These are phyloP conservation scores for Xylariaceae sp. DNA, from an alignment of 2,329 filamentous ascomycete species.

Conservation along the genomic window DNA sequence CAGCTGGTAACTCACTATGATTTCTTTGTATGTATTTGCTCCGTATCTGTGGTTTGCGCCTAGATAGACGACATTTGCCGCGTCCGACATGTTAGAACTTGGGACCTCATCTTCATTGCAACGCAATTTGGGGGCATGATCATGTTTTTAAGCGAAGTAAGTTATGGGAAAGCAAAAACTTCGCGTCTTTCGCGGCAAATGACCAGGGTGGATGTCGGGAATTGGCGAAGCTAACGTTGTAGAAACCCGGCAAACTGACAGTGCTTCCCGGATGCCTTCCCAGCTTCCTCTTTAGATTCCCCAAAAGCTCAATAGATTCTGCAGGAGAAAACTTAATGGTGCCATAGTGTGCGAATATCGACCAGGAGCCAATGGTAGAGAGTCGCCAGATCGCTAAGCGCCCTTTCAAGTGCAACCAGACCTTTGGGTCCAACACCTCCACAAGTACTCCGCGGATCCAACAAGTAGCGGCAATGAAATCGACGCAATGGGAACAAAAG, in stretches of 20 bases:
- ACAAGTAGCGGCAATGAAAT: too few relatives aligned
- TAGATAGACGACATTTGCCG: not conserved
- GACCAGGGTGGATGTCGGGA: not conserved
- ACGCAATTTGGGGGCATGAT: not conserved
- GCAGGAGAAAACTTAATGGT: not conserved
- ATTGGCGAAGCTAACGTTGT: not conserved
- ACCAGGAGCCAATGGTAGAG: not conserved
- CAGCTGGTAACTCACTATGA: not conserved
- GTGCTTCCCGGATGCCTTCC: not conserved
- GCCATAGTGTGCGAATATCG: not conserved
- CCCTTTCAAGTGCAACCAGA: too few relatives aligned
- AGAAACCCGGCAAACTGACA: not conserved
- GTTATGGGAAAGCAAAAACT: not conserved
- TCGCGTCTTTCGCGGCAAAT: not conserved
- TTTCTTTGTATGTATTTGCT: too few relatives aligned
- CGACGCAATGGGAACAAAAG: too few relatives aligned
- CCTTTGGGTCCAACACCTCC: too few relatives aligned
- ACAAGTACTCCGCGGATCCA: too few relatives aligned
- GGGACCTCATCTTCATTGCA: slow-evolving; percentile 1
- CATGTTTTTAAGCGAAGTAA: not conserved
- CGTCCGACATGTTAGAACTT: not conserved
- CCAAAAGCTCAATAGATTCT: not conserved
- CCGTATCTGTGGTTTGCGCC: too few relatives aligned
- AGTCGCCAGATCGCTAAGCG: not conserved
- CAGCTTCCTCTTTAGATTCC: not conserved